Base-by-base conservation (phyloP, 1,139 yeast genomes). In the Suhomyces taliae region DNA sequence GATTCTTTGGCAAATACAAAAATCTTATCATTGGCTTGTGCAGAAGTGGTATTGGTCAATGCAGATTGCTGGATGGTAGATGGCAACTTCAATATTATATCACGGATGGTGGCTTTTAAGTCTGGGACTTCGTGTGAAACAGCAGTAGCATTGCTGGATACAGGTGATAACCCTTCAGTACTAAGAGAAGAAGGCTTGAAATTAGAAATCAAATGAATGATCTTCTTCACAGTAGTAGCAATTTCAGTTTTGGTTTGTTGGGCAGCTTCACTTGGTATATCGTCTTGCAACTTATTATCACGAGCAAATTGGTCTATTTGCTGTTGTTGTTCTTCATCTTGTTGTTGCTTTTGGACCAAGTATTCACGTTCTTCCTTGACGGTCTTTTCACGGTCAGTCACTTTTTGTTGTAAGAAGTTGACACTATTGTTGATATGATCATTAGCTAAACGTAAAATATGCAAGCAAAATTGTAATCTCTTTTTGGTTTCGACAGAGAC, bases 1-100 rank as follows among this genome's bases (percentile, higher is more conserved):
- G 96, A 85, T 65, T 93, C 99, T 54, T 87, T 87, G 1, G 98
- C 97, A 52, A 93, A 74, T 8, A 87, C 78, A 39, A 93, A 69
- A 1, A 90, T 87, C 55, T 83, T 80, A 39, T 87, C 90, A 58
- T 80, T 82, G 15, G 66, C 69, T 64, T 62, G 76, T n/a, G 68
- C 57, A 14, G 69, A 57, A 7, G 61, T 55, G 32, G 56, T 50
- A 40, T 55, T 56, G 24, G 60, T 43, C 12, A 54, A 51, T 19
- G 61, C 56, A 11, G 62, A 58, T 51, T 68, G 74, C 48, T 71
- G 75, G 14, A 72, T 58, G 41, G 70, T 69, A 43, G 58, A 58
- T 1, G 98, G 98, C 45, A 93, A 72, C 50, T 81, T 79, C 43
- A 93, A 71, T 24, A 93, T 78, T 36, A 87, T 85, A 53, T 85